Percentiles rank a stretch among this genome's conserved stretches.
Conservation (phyloP, 208 protist species). For the Wallacemonas sp. region DNA sequence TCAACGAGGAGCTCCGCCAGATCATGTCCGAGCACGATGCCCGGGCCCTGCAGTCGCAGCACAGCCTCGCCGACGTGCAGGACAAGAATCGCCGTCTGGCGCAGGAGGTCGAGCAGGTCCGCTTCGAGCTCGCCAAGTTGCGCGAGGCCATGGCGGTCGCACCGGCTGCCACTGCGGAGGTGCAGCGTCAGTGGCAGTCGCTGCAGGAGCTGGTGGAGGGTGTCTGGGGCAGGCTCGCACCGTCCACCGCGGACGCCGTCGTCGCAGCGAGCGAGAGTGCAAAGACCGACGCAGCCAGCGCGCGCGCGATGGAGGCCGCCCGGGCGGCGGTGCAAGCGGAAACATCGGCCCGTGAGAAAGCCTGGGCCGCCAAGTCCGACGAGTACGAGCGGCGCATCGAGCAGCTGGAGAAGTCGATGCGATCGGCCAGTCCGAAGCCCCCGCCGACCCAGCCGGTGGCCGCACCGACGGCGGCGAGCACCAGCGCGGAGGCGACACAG, state of each 20-base stretch:
- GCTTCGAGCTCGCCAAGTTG: constrained; percentile 51
- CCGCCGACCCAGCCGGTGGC: neutral
- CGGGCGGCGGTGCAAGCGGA: neutral
- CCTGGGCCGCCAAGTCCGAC: constrained; percentile 4
- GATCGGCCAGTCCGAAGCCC: neutral
- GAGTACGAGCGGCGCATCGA: constrained; percentile 20
- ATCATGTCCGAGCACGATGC: constrained; percentile 31
- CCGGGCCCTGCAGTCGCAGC: constrained; percentile 29
- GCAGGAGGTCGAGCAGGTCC: constrained; percentile 55
- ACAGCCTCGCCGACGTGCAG: constrained; percentile 38
- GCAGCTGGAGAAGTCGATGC: constrained; percentile 5
- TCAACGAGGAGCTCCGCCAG: constrained; percentile 35
- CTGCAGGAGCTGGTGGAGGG: constrained; percentile 57
- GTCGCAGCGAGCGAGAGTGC: neutral
- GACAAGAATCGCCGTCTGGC: constrained; percentile 39
- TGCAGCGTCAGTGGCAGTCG: constrained; percentile 49
- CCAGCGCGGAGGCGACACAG: constrained; percentile 9
- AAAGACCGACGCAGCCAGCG: neutral
- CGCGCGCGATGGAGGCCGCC: constrained; percentile 16
- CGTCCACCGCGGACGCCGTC: neutral
- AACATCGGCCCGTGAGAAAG: constrained; percentile 12
- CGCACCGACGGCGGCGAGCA: neutral
- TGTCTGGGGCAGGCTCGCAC: constrained; percentile 25
- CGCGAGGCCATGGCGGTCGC: constrained; percentile 29
- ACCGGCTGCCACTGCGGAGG: constrained; percentile 25